These are phyloP conservation scores for Botrytis squamosa DNA, from an alignment of 2,329 filamentous ascomycete species.

Conservation along the genomic window DNA sequence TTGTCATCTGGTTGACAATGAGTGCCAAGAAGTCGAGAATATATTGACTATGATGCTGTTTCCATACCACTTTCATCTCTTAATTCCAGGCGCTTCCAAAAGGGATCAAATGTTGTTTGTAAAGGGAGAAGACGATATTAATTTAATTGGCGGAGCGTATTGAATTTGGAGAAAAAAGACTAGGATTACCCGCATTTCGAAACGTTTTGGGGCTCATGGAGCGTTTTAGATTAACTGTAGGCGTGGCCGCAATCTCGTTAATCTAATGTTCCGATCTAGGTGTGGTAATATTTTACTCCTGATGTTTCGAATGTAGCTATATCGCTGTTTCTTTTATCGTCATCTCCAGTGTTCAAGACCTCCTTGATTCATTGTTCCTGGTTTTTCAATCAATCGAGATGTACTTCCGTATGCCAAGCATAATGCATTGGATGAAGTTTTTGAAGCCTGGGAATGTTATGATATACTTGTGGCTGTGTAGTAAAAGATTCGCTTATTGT, in stretches of 20 bases:
- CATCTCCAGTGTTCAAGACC: not conserved
- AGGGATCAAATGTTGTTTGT: not conserved
- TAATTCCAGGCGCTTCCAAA: not conserved
- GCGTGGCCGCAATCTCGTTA: not conserved
- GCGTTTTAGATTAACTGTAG: slow-evolving; percentile 8
- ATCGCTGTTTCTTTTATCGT: too few relatives aligned
- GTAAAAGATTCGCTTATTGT: not conserved
- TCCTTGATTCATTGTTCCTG: not conserved
- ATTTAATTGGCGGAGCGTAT: not conserved
- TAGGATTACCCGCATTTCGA: not conserved
- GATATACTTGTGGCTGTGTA: not conserved
- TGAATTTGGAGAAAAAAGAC: not conserved
- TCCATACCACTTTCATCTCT: not conserved
- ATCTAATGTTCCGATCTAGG: not conserved
- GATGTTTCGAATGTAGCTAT: not conserved
- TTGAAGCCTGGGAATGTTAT: not conserved
- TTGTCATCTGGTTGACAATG: not conserved
- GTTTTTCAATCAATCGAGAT: not conserved
- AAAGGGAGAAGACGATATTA: not conserved
- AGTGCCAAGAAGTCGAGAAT: slow-evolving; percentile 16
- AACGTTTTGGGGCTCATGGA: not conserved
- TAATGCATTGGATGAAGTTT: not conserved
- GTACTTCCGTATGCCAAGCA: not conserved
- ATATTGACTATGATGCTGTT: not conserved
- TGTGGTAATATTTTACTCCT: not conserved